Evolutionary conservation across 192 early-diverging fungal genomes (phyloP).

Genomic region (Linnemannia exigua): DNA sequence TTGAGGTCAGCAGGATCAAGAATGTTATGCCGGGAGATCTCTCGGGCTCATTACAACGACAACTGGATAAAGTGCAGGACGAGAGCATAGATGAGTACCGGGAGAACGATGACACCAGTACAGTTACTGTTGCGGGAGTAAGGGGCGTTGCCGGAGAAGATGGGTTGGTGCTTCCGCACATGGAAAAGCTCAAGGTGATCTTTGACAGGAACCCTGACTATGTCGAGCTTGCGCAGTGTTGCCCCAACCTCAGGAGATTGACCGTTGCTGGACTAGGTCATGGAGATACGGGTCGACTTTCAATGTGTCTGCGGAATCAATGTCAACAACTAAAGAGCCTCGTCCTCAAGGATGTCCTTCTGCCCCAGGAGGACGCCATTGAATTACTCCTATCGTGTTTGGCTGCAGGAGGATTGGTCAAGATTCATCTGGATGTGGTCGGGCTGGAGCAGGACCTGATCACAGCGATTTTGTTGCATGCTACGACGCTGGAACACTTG

Average conservation of each 20-base stretch:
- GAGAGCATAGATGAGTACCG: neutral
- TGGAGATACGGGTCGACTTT: neutral
- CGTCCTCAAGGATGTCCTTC: neutral
- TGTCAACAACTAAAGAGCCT: neutral
- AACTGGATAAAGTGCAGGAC: neutral
- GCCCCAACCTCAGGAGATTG: neutral
- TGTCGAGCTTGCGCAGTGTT: neutral
- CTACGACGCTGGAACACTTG: neutral
- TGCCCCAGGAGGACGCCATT: neutral
- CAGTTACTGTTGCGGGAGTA: neutral
- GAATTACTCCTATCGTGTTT: neutral
- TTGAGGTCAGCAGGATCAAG: slow-evolving; percentile 1
- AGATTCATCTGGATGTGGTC: neutral
- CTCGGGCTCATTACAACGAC: neutral
- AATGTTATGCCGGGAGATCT: neutral
- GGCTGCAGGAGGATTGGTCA: neutral
- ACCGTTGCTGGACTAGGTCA: neutral
- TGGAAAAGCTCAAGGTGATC: slow-evolving; percentile 1
- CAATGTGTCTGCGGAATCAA: neutral
- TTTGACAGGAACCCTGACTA: neutral
- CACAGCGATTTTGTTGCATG: neutral
- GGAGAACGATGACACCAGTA: neutral
- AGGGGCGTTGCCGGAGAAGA: neutral
- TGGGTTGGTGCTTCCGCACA: neutral
- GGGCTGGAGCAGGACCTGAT: neutral